Percentiles rank a stretch among this genome's conserved stretches.
Conservation (phyloP, 2,329 filamentous ascomycete genomes). For the Aspergillus brasiliensis region DNA sequence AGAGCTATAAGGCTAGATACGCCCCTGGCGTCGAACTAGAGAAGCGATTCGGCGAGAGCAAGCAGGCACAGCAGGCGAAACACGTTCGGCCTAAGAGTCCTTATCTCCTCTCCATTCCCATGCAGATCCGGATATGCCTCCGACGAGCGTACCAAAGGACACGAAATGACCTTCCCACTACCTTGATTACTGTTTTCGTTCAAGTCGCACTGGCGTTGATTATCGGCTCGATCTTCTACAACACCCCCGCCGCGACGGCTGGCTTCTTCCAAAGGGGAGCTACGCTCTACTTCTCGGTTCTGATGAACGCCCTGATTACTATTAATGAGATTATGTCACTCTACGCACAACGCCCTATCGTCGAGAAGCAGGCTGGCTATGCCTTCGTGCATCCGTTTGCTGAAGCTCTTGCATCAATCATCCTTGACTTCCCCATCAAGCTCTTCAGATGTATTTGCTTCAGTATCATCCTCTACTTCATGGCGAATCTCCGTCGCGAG, state of each 20-base stretch:
- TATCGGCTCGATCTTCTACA: constrained; percentile 71
- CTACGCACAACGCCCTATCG: constrained; percentile 19
- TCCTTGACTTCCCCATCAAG: constrained; percentile 67
- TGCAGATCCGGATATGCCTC: background rate
- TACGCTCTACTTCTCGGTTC: constrained; percentile 78
- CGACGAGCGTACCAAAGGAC: background rate
- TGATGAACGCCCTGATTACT: constrained; percentile 78
- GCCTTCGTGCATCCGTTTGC: constrained; percentile 24
- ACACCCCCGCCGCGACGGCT: constrained; percentile 61
- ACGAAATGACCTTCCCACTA: background rate
- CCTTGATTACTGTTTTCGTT: background rate
- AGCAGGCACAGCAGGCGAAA: constrained; percentile 37
- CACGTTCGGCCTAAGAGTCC: background rate
- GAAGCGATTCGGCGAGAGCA: constrained; percentile 31
- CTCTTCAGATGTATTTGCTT: constrained; percentile 69
- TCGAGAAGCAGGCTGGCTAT: constrained; percentile 24
- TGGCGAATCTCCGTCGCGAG: constrained; percentile 75
- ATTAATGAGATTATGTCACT: constrained; percentile 59
- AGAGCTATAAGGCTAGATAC: constrained; percentile 3
- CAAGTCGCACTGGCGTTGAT: background rate
- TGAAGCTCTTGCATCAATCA: constrained; percentile 10
- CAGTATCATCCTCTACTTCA: constrained; percentile 79
- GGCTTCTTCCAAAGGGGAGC: constrained; percentile 77
- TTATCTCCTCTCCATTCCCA: background rate
- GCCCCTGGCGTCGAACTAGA: background rate